Evolutionary conservation across 1,284 basidiomycete genomes (phyloP), one percentile per base, ranked within the genome.

Genomic region (Blastosporella zonata): DNA sequence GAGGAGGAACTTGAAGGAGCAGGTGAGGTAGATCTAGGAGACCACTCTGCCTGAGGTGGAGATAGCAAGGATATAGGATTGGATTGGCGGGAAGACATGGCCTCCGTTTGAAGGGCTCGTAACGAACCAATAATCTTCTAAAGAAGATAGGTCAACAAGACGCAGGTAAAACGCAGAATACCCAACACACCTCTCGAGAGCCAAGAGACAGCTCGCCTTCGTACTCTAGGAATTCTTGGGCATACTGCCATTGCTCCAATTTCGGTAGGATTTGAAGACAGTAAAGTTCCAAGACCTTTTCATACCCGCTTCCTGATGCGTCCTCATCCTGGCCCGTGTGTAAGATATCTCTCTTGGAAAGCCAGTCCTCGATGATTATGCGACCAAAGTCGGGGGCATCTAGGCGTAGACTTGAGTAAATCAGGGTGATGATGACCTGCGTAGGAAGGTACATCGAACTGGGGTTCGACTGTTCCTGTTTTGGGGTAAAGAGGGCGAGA

Each of bases 181-280:
- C 6, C 1, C 13, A 2, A 55, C 77, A 51, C 62, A 88, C 88
- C 69, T 76, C 69, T 62, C 80, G 72, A 41, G 64, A 68, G 12
- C 70, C 66, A 0, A 62, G 54, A n/a, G 72, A 56, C 20, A 90
- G 67, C 59, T 90, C 85, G 20, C 69, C 67, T 62, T 90, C 88
- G 56, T 86, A 85, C 42, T 77, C 70, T 52, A 91, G 58, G 59
- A 89, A 90, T 52, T 88, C 85, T 44, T 70, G 72, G 9, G 84
- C 84, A 59, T 89, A 87, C 21, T 84, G 81, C 88, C 88, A 91
- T 54, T 87, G 82, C 43, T 78, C 79, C 33, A 91, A 62, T 36
- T 78, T 77, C 0, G 87, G 84, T 21, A 91, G 66, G 22, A 90
- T 67, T 53, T 84, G 81, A 10, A 90, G 66, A 56, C 80, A 82